Base-by-base conservation (phyloP, 768 basidiomycete genomes). In the Boletus patriciae region DNA sequence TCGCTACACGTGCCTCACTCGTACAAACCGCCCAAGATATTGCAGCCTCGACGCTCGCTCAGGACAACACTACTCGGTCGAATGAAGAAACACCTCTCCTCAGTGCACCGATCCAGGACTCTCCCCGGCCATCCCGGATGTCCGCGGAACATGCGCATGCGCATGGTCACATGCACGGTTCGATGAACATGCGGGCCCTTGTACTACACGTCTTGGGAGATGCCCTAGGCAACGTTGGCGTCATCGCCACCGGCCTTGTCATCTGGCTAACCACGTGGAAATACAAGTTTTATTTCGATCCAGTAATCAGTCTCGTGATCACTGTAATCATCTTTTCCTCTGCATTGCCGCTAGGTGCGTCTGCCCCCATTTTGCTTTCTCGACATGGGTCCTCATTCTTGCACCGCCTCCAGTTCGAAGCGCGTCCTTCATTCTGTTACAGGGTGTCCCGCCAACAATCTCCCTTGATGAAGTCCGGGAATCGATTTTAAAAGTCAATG, bases 161-260 rank as follows among this genome's bases (percentile, higher is more conserved):
- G 10, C 72, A 74, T 43, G 54, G 76, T 69, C 75, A 81, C 68
- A 61, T 74, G 21, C 84, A 86, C 64, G 87, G 67, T 25, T 92
- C 88, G 1, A 98, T 99, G 97, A 99, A 98, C 74, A 98, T 98
- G 95, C 88, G 79, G n/a, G 97, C 94, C 31, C 80, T 99, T 2
- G 78, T 98, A 33, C 74, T 99, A 29, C 97, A 99, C 71, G 97
- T 98, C 38, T 72, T 99, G 44, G 96, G 96, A 34, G 96, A 99
- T 76, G 96, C 96, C 53, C 82, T 99, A 25, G 97, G 97, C 48
- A 98, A 99, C 72, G 91, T 98, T 59, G 97, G 97, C 50, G 97
- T 99, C 59, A 97, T 99, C 57, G 86, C 88, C 36, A 92, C 95
- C 5, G 97, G 97, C 54, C 83, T 98, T 12, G 78, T 98, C 68